A percentile compares a stretch with the other conserved stretches of the same genome.
phyloP scores from a whole-genome alignment of 371 early-diverging fungal genomes.

The Mucor circinelloides region DNA sequence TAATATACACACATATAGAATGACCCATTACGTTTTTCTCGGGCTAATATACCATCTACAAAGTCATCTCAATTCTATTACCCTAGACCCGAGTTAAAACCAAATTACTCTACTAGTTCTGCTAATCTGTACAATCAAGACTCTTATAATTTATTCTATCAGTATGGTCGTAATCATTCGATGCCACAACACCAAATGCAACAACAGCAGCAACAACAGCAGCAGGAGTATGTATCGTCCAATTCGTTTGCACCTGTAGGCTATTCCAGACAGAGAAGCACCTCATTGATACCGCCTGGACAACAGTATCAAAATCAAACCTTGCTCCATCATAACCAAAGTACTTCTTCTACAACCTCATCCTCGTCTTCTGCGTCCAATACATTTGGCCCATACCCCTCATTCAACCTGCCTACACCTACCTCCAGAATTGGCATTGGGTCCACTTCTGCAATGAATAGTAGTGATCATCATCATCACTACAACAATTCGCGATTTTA shows the following conservation, averaged over 20 bases:
- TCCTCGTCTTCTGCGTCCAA: not conserved
- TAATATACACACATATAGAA: not conserved
- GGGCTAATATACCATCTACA: not conserved
- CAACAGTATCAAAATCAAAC: not conserved
- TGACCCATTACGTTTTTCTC: not conserved
- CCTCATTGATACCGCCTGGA: conserved; percentile 21
- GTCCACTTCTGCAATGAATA: not conserved
- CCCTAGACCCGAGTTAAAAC: conserved; percentile 17
- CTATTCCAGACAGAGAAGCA: conserved; percentile 30
- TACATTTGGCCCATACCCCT: conserved; percentile 1
- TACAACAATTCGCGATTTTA: conserved; percentile 1
- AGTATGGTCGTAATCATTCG: not conserved
- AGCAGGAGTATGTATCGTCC: not conserved
- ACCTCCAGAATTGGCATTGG: conserved; percentile 13
- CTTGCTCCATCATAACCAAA: not conserved
- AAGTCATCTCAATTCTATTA: conserved; percentile 6
- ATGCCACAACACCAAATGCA: not conserved
- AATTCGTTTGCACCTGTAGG: conserved; percentile 16
- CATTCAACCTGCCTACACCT: not conserved
- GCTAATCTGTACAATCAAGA: not conserved
- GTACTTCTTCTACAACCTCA: not conserved
- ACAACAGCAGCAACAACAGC: not conserved
- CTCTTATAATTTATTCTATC: not conserved
- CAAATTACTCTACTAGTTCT: conserved; percentile 13
- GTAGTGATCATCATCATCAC: conserved; percentile 7